A percentile compares a stretch with the other conserved stretches of the same genome.
Evolutionary conservation across 2,329 filamentous ascomycete species (phyloP).

Genomic region (Phaeosphaeria sp.): DNA sequence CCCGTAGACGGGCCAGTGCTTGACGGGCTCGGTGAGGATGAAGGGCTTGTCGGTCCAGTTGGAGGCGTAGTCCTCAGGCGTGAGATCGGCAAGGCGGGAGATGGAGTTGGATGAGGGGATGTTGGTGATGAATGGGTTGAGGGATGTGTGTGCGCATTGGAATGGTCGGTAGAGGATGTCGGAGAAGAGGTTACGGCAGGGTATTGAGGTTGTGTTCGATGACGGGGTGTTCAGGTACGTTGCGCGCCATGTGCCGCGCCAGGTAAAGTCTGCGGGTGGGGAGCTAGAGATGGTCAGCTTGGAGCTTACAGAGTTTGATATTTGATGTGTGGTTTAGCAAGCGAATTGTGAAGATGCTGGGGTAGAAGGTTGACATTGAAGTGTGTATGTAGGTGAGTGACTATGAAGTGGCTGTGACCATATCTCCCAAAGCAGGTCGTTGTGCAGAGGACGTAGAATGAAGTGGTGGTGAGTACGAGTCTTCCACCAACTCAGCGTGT

Average conservation of each 20-base stretch:
- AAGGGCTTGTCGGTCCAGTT: constrained; percentile 84
- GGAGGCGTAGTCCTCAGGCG: constrained; percentile 74
- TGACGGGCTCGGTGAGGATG: constrained; percentile 82
- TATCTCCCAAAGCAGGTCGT: too few relatives aligned
- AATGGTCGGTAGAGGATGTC: constrained; percentile 91
- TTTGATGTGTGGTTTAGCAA: background rate
- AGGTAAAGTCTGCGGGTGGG: constrained; percentile 60
- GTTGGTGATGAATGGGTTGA: constrained; percentile 69
- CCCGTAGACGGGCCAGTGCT: constrained; percentile 78
- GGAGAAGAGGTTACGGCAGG: constrained; percentile 83
- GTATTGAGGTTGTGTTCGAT: constrained; percentile 63
- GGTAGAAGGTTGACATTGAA: background rate
- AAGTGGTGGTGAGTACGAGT: too few relatives aligned
- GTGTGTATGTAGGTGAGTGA: background rate
- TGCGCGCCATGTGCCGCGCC: constrained; percentile 85
- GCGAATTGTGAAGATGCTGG: background rate
- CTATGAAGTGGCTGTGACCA: background rate
- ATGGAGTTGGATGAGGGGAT: constrained; percentile 82
- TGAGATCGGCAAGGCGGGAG: constrained; percentile 70
- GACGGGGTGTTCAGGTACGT: constrained; percentile 71
- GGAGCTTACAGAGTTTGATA: background rate
- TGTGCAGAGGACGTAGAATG: too few relatives aligned
- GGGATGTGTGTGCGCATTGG: constrained; percentile 78
- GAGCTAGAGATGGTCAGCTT: constrained; percentile 44
- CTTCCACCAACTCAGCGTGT: background rate